phyloP scores from a whole-genome alignment of 371 early-diverging fungal genomes.

The Circinella minor region DNA sequence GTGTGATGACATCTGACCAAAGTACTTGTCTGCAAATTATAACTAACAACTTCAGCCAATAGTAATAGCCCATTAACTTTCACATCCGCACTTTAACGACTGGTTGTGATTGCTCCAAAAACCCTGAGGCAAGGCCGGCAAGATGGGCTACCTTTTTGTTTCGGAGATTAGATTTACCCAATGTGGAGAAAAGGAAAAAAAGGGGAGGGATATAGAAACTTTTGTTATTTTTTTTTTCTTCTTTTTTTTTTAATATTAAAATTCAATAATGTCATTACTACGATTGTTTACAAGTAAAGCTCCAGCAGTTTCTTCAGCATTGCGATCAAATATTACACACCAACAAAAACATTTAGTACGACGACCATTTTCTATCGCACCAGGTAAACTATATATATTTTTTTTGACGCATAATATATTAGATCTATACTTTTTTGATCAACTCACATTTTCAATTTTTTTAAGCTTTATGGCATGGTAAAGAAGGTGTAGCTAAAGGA shows the following conservation, averaged over 20 bases:
- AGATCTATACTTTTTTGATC: background rate
- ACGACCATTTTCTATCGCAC: conserved; percentile 29
- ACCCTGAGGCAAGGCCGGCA: background rate
- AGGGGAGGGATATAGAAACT: background rate
- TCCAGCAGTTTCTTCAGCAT: conserved; percentile 17
- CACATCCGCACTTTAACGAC: no score
- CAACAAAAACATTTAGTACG: conserved; percentile 1
- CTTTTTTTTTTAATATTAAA: conserved; percentile 2
- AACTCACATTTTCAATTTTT: background rate
- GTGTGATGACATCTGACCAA: no score
- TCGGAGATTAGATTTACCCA: background rate
- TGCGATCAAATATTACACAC: background rate
- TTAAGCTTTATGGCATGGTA: conserved; percentile 40
- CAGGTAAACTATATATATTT: conserved; percentile 22
- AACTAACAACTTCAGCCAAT: no score
- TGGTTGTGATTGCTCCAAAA: no score
- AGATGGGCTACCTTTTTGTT: background rate
- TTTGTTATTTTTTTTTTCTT: conserved; percentile 3
- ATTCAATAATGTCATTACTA: conserved; percentile 33
- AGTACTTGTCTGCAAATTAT: no score
- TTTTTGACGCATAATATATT: background rate
- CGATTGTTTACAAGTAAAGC: conserved; percentile 35
- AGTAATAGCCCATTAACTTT: no score
- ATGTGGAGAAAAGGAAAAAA: background rate
- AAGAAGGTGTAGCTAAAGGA: conserved; percentile 33